These are phyloP conservation scores for Avena atlantica DNA, from an alignment of 176 grass and related monocot genomes.

Conservation along the genomic window DNA sequence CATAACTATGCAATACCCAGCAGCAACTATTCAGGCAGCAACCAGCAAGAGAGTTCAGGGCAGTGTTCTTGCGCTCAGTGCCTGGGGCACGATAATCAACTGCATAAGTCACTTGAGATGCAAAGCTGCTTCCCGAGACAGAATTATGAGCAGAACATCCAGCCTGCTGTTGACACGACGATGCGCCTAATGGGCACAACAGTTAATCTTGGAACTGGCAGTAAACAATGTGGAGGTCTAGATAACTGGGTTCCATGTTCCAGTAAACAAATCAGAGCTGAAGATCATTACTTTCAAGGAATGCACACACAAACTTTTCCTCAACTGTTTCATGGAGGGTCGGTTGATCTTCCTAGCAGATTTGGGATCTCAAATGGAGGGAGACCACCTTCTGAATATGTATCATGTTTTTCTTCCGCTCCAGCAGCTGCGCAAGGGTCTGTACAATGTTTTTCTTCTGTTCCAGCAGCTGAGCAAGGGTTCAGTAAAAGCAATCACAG, in stretches of 20 bases:
- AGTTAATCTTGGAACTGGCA: conserved; percentile 67
- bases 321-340: conserved; percentile 27
- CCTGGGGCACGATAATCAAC: conserved; percentile 33
- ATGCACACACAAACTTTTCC: conserved; percentile 21
- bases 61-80: conserved; percentile 46
- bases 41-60: conserved; percentile 34
- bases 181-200: conserved; percentile 95
- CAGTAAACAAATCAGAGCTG: conserved; percentile 51
- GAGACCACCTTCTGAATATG: conserved; percentile 32
- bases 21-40: conserved; percentile 33
- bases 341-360: conserved; percentile 23
- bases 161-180: conserved; percentile 53
- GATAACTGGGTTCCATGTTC: conserved; percentile 45
- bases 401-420: conserved; percentile 40
- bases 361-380: conserved; percentile 38
- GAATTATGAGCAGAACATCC: conserved; percentile 46
- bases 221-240: conserved; percentile 48
- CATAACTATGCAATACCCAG: conserved; percentile 37
- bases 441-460: conserved; percentile 34
- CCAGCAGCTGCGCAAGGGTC: conserved; percentile 37
- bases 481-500: conserved; percentile 41
- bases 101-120: conserved; percentile 40
- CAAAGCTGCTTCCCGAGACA: conserved; percentile 33
- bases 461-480: conserved; percentile 38
- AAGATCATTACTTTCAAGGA: conserved; percentile 39